A percentile compares a stretch with the other conserved stretches of the same genome.
These are phyloP conservation scores for Phellopilus nigrolimitatus DNA, from an alignment of 1,284 basidiomycete species.

Conservation along the genomic window DNA sequence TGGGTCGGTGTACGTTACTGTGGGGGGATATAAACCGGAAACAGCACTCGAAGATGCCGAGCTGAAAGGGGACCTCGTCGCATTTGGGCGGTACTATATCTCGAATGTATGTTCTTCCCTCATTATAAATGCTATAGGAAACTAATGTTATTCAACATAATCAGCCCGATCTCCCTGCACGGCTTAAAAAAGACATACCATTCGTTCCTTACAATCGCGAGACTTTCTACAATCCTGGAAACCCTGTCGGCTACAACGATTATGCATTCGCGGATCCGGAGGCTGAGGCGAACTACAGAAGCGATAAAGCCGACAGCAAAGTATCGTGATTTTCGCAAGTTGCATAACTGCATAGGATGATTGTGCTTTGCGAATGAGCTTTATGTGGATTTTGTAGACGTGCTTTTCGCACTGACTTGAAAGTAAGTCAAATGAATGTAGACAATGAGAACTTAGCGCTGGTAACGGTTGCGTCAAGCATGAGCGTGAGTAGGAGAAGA, in stretches of 20 bases:
- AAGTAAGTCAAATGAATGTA: too few species aligned
- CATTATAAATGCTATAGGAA: neutral
- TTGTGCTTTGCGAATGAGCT: too few species aligned
- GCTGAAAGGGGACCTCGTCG: slow-evolving; percentile 35
- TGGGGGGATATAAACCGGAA: slow-evolving; percentile 27
- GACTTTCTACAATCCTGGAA: slow-evolving; percentile 17
- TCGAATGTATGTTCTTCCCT: slow-evolving; percentile 33
- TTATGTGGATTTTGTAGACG: too few species aligned
- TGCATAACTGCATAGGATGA: too few species aligned
- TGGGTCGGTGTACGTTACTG: too few species aligned
- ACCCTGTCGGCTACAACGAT: too few species aligned
- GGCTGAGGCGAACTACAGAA: slow-evolving; percentile 6
- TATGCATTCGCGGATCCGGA: slow-evolving; percentile 19
- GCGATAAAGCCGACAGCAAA: too few species aligned
- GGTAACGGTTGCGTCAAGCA: too few species aligned
- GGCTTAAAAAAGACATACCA: slow-evolving; percentile 19
- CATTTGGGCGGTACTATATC: slow-evolving; percentile 47
- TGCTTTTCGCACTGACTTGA: too few species aligned
- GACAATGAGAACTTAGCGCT: too few species aligned
- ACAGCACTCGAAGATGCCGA: slow-evolving; percentile 28
- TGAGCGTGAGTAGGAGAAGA: too few species aligned
- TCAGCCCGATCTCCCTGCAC: slow-evolving; percentile 21
- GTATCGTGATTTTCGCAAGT: too few species aligned
- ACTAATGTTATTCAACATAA: neutral
- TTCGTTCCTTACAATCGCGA: slow-evolving; percentile 18